These are phyloP conservation scores for Suillus alpinus DNA, from an alignment of 768 basidiomycete genomes.

Conservation along the genomic window DNA sequence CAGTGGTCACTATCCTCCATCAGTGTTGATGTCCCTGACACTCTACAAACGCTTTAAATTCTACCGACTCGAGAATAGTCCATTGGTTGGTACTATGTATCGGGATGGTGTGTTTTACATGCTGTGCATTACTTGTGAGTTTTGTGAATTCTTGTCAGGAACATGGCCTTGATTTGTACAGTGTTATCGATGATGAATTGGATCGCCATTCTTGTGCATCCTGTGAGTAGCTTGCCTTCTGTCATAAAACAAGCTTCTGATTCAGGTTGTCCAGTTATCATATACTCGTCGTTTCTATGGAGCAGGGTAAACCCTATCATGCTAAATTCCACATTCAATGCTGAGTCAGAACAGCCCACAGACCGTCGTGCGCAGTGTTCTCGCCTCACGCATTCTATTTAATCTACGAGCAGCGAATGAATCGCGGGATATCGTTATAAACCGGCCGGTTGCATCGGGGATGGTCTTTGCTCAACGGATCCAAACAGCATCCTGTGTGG, in stretches of 20 bases:
- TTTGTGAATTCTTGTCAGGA: no score
- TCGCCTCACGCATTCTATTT: slow-evolving; percentile 9
- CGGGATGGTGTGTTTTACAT: background rate
- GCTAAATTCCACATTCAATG: background rate
- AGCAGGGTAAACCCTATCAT: background rate
- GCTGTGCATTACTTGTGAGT: no score
- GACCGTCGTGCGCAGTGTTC: slow-evolving; percentile 5
- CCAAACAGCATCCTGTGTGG: no score
- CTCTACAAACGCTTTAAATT: background rate
- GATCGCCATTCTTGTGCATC: background rate
- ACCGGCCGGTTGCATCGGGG: no score
- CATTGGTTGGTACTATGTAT: background rate
- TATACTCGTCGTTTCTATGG: background rate
- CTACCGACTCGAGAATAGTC: background rate
- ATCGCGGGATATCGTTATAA: background rate
- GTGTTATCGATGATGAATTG: background rate
- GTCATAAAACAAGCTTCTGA: background rate
- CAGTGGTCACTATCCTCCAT: background rate
- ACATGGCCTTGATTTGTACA: no score
- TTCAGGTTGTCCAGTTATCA: no score
- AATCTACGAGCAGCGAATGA: slow-evolving; percentile 3
- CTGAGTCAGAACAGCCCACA: background rate
- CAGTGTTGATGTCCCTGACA: background rate
- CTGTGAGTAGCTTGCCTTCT: background rate
- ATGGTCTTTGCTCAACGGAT: no score